Conservation (phyloP, 306 rosid genomes). For the Corylus avellana region DNA sequence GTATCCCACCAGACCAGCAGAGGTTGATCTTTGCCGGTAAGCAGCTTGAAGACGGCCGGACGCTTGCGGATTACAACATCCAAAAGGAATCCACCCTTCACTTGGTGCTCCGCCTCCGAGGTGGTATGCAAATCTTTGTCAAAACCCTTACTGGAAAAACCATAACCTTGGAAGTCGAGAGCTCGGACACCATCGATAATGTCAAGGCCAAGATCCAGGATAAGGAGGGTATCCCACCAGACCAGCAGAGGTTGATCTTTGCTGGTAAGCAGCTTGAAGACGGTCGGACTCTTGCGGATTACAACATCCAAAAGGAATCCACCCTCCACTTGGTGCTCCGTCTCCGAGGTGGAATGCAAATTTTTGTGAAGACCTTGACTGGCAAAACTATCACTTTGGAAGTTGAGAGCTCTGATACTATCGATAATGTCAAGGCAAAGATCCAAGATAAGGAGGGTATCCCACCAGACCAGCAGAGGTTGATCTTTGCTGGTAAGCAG, state of each 20-base stretch:
- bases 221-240: constrained; percentile 13
- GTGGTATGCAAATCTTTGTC: constrained; percentile 40
- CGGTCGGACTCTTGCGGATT: constrained; percentile 16
- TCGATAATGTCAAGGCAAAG: constrained; percentile 26
- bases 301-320: constrained; percentile 24
- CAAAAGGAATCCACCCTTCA: constrained; percentile 34
- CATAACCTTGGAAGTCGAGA: constrained; percentile 25
- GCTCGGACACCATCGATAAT: not conserved
- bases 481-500: constrained; percentile 22
- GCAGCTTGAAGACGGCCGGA: constrained; percentile 30
- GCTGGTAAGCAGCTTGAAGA: constrained; percentile 24
- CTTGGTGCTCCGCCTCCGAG: constrained; percentile 26
- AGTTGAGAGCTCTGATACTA: constrained; percentile 31
- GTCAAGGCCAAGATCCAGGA: not conserved
- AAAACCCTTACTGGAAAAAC: constrained; percentile 34
- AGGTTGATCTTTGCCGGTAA: constrained; percentile 24
- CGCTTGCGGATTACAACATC: constrained; percentile 27
- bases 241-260: constrained; percentile 32
- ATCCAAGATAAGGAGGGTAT: constrained; percentile 32
- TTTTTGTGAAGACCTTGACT: not conserved
- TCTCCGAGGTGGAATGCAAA: constrained; percentile 13
- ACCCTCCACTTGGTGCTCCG: constrained; percentile 20
- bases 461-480: constrained; percentile 31
- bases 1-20: constrained; percentile 32
- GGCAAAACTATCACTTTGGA: constrained; percentile 24